Conservation (phyloP, 306 rosid genomes). For the Rosa rugosa region DNA sequence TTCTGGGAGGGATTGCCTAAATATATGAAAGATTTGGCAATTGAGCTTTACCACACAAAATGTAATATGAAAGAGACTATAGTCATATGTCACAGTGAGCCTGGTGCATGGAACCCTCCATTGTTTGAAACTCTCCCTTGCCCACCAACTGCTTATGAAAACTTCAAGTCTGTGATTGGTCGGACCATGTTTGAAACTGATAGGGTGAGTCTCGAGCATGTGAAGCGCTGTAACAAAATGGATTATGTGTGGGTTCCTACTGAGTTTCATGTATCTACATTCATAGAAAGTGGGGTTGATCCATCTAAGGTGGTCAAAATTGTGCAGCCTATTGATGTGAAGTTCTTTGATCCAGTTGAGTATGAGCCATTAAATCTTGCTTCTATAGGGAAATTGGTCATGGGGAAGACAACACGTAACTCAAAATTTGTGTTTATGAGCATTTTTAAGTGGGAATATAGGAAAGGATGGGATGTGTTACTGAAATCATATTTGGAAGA, state of each 20-base stretch:
- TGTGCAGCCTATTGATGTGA: conserved; percentile 85
- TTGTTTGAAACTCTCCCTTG: conserved; percentile 67
- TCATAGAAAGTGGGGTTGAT: conserved; percentile 72
- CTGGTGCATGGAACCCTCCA: conserved; percentile 91
- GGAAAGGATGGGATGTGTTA: conserved; percentile 94
- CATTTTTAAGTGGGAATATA: conserved; percentile 81
- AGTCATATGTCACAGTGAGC: conserved; percentile 85
- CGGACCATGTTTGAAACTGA: conserved; percentile 86
- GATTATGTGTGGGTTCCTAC: conserved; percentile 93
- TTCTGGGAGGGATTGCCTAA: conserved; percentile 77
- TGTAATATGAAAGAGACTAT: conserved; percentile 64
- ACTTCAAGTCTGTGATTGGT: conserved; percentile 74
- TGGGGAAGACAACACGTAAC: conserved; percentile 32
- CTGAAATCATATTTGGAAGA: conserved; percentile 64
- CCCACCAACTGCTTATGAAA: conserved; percentile 61
- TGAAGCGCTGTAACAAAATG: conserved; percentile 59
- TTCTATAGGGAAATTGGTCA: conserved; percentile 41
- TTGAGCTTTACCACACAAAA: conserved; percentile 48
- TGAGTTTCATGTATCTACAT: conserved; percentile 62
- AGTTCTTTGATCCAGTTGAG: conserved; percentile 64
- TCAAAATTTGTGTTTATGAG: conserved; percentile 59
- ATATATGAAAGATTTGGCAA: conserved; percentile 42
- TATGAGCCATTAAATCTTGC: conserved; percentile 54
- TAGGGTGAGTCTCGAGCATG: conserved; percentile 59
- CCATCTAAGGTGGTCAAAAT: conserved; percentile 73